These are phyloP conservation scores for Peltaster fructicola DNA, from an alignment of 2,329 filamentous ascomycete genomes.

Conservation along the genomic window DNA sequence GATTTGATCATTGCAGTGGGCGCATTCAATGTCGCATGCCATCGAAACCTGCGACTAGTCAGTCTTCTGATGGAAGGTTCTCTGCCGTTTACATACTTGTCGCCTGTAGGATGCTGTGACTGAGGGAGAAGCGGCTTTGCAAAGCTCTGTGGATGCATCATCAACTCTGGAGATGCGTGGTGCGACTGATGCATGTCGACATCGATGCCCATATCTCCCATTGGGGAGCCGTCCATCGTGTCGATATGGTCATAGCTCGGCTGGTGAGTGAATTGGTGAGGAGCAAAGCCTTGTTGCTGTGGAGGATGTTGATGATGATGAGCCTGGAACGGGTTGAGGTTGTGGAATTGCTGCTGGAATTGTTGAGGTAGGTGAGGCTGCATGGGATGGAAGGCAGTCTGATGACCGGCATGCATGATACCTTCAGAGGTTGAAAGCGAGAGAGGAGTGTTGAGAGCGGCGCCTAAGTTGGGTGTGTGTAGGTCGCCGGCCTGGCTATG, in stretches of 20 bases:
- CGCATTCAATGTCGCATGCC: conserved; percentile 75
- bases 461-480: conserved; percentile 59
- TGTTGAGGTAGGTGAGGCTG: conserved; percentile 42
- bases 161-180: conserved; percentile 41
- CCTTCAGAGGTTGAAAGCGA: conserved; percentile 60
- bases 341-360: conserved; percentile 39
- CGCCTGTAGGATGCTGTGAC: conserved; percentile 21
- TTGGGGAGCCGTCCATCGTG: conserved; percentile 50
- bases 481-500: conserved; percentile 73
- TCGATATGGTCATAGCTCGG: conserved; percentile 61
- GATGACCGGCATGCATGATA: conserved; percentile 40
- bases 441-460: conserved; percentile 64
- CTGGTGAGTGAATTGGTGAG: conserved; percentile 64
- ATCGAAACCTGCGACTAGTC: conserved; percentile 50
- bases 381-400: conserved; percentile 47
- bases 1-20: conserved; percentile 93
- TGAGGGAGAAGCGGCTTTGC: conserved; percentile 30
- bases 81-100: conserved; percentile 26
- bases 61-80: conserved; percentile 7
- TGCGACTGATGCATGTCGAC: conserved; percentile 46
- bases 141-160: conserved; percentile 34
- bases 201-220: conserved; percentile 39
- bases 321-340: conserved; percentile 52
- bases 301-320: conserved; percentile 21
- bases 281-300: conserved; percentile 43